A percentile compares a stretch with the other conserved stretches of the same genome.
Evolutionary conservation across 345 rosid genomes (phyloP).

Genomic region (Ricinus communis): DNA sequence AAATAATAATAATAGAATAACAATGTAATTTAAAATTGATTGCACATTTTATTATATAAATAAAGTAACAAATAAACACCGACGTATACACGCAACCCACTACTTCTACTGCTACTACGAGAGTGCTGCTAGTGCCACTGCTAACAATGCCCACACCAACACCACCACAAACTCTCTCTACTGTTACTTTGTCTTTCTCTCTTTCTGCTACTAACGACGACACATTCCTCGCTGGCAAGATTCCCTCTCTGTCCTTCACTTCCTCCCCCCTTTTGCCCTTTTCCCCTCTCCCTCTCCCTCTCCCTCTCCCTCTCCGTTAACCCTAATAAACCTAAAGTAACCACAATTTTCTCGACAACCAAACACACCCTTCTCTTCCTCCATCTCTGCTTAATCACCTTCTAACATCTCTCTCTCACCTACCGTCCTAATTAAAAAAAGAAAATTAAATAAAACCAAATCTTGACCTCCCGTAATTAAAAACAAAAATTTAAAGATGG

Average conservation of each 20-base stretch:
- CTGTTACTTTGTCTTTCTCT: conserved; percentile 11
- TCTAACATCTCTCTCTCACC: too few relatives aligned
- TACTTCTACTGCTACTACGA: neutral
- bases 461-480: too few relatives aligned
- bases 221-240: conserved; percentile 73
- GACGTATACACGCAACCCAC: conserved; percentile 7
- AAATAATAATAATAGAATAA: neutral
- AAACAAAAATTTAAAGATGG: too few relatives aligned
- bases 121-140: too few relatives aligned
- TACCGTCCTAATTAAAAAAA: too few relatives aligned
- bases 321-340: too few relatives aligned
- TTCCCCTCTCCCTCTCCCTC: neutral
- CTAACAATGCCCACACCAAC: neutral
- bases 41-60: neutral
- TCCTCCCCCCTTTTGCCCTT: conserved; percentile 1
- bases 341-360: conserved; percentile 32
- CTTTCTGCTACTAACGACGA: conserved; percentile 53
- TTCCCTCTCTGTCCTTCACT: conserved; percentile 42
- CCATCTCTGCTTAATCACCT: neutral
- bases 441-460: too few relatives aligned
- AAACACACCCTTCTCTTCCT: conserved; percentile 18
- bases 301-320: conserved; percentile 14
- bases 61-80: neutral
- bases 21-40: neutral
- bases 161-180: neutral